Evolutionary conservation across 2,329 filamentous ascomycete genomes (phyloP).

Genomic region (Berkeleyomyces rouxiae): DNA sequence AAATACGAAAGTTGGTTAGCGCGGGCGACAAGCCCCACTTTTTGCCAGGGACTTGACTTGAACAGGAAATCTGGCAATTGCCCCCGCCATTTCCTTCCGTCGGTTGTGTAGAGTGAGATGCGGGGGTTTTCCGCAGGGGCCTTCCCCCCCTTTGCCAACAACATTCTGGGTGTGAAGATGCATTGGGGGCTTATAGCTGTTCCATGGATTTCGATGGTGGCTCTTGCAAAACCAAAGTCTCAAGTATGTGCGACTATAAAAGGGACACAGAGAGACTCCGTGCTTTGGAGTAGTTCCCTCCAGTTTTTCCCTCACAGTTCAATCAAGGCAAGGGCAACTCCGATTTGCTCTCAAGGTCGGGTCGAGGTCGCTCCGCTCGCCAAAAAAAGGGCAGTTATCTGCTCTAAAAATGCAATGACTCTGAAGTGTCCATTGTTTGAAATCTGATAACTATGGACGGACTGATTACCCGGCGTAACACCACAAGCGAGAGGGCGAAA

Average conservation of each 20-base stretch:
- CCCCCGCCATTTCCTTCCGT: not conserved
- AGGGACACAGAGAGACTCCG: no score
- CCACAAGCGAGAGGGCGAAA: not conserved
- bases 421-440: not conserved
- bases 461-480: not conserved
- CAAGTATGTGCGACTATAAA: no score
- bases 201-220: no score
- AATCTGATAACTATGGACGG: not conserved
- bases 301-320: no score
- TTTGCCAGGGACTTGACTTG: not conserved
- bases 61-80: not conserved
- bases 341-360: no score
- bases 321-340: no score
- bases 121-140: not conserved
- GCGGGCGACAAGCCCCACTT: not conserved
- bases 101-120: not conserved
- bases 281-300: no score
- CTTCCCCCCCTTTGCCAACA: no score
- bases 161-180: no score
- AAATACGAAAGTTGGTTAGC: not conserved
- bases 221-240: no score
- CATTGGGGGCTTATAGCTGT: no score
- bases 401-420: not conserved
- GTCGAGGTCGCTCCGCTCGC: no score
- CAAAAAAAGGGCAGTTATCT: not conserved